These are phyloP conservation scores for Aureobasidium sp. DNA, from an alignment of 2,329 filamentous ascomycete genomes.

Conservation along the genomic window DNA sequence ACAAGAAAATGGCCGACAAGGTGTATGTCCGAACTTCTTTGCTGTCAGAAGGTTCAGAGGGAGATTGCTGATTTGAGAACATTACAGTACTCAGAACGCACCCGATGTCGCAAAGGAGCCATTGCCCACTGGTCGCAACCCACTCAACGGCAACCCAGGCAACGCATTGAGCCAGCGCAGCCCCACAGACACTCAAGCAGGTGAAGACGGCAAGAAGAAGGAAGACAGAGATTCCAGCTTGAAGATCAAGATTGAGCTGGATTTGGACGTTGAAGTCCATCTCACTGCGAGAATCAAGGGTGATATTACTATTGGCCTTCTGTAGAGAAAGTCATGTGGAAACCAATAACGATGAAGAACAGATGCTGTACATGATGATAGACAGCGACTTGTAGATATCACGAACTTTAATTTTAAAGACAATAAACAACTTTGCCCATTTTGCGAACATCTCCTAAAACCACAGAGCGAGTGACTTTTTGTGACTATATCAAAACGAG, in stretches of 20 bases:
- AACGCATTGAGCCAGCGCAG: slow-evolving; percentile 1
- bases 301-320: slow-evolving; percentile 26
- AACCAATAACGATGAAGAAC: not conserved
- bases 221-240: slow-evolving; percentile 23
- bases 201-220: not conserved
- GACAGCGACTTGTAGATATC: not conserved
- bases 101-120: slow-evolving; percentile 9
- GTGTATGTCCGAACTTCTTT: not conserved
- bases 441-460: too few relatives aligned
- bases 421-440: not conserved
- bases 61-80: too few relatives aligned
- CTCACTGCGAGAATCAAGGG: slow-evolving; percentile 26
- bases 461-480: not conserved
- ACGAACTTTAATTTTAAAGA: not conserved
- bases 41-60: too few relatives aligned
- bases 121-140: slow-evolving; percentile 4
- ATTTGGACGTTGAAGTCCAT: slow-evolving; percentile 27
- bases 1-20: not conserved
- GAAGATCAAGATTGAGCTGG: slow-evolving; percentile 25
- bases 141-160: not conserved
- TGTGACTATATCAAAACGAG: not conserved
- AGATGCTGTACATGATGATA: not conserved
- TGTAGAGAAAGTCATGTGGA: slow-evolving; percentile 17
- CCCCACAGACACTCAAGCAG: not conserved
- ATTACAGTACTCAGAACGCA: not conserved